Percentiles rank a stretch among this genome's conserved stretches.
phyloP scores from a whole-genome alignment of 2,329 filamentous ascomycete species.

The Xylariomycetidae sp. region DNA sequence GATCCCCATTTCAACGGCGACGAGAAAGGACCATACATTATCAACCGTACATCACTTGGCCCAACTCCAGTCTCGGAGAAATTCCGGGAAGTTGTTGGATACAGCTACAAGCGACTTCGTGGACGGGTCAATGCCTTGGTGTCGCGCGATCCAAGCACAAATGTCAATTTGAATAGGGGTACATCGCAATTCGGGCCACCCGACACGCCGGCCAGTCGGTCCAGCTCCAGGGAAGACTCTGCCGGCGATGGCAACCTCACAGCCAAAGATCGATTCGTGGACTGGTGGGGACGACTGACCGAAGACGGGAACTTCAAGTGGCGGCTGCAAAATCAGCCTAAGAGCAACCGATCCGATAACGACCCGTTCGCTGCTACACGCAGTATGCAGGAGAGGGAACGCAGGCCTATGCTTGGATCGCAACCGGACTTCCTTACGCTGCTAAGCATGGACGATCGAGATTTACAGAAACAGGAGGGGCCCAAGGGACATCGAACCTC shows the following conservation, averaged over 20 bases:
- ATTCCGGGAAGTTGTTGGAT: constrained; percentile 33
- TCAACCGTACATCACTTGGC: constrained; percentile 41
- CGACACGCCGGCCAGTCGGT: constrained; percentile 28
- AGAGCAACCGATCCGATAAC: constrained; percentile 17
- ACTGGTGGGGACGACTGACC: constrained; percentile 40
- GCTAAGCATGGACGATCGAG: constrained; percentile 37
- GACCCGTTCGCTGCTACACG: constrained; percentile 22
- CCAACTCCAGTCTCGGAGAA: constrained; percentile 40
- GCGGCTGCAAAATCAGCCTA: constrained; percentile 26
- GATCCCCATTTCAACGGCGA: constrained; percentile 18
- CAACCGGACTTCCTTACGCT: constrained; percentile 40
- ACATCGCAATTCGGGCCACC: constrained; percentile 44
- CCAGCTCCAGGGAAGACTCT: constrained; percentile 24
- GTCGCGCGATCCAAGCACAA: constrained; percentile 27
- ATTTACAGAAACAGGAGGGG: constrained; percentile 26
- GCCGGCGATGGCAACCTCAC: constrained; percentile 16
- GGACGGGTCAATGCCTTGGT: constrained; percentile 28
- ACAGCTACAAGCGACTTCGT: constrained; percentile 30
- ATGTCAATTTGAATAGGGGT: constrained; percentile 45
- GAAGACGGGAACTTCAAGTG: constrained; percentile 34
- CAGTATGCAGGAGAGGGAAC: constrained; percentile 16
- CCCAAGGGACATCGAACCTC: constrained; percentile 10
- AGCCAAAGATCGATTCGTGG: constrained; percentile 33
- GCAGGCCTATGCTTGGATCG: constrained; percentile 10
- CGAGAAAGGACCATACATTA: constrained; percentile 30